Percentiles rank a stretch among this genome's conserved stretches.
These are phyloP conservation scores for Corchorus olitorius DNA, from an alignment of 345 rosid species.

Conservation along the genomic window DNA sequence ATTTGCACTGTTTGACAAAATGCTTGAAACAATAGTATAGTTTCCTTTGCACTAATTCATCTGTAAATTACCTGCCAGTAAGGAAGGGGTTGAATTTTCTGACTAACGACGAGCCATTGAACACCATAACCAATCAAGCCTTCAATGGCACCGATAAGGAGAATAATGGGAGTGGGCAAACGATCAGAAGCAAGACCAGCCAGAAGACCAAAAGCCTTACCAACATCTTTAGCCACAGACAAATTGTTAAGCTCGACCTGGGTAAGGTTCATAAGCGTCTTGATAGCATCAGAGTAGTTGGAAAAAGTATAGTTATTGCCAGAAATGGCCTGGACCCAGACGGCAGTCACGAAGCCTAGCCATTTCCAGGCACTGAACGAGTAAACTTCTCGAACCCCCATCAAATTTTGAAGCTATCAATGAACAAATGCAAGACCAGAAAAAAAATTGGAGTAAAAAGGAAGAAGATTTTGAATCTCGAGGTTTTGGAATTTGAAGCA, in stretches of 20 bases:
- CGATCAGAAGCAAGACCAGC: constrained; percentile 93
- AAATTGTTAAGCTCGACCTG: constrained; percentile 80
- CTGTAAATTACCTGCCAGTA: constrained; percentile 76
- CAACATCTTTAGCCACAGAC: constrained; percentile 89
- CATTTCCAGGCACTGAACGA: constrained; percentile 58
- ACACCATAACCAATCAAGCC: constrained; percentile 89
- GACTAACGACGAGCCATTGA: constrained; percentile 94
- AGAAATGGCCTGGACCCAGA: constrained; percentile 90
- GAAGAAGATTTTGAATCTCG: constrained; percentile 13
- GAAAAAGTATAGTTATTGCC: constrained; percentile 97
- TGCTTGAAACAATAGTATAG: neutral
- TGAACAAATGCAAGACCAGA: constrained; percentile 11
- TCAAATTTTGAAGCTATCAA: neutral
- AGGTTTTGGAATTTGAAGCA: neutral
- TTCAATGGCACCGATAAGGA: constrained; percentile 82
- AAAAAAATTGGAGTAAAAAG: constrained; percentile 9
- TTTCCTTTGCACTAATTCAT: neutral
- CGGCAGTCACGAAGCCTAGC: constrained; percentile 93
- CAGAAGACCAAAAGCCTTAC: constrained; percentile 91
- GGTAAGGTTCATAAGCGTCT: constrained; percentile 79
- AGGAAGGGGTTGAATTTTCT: constrained; percentile 57
- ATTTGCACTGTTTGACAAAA: neutral
- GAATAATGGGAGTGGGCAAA: constrained; percentile 59
- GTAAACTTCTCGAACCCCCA: constrained; percentile 30
- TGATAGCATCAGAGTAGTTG: constrained; percentile 84